A percentile compares a stretch with the other conserved stretches of the same genome.
phyloP scores from a whole-genome alignment of 768 basidiomycete species.

The Cystobasidiopsis lactophilus region DNA sequence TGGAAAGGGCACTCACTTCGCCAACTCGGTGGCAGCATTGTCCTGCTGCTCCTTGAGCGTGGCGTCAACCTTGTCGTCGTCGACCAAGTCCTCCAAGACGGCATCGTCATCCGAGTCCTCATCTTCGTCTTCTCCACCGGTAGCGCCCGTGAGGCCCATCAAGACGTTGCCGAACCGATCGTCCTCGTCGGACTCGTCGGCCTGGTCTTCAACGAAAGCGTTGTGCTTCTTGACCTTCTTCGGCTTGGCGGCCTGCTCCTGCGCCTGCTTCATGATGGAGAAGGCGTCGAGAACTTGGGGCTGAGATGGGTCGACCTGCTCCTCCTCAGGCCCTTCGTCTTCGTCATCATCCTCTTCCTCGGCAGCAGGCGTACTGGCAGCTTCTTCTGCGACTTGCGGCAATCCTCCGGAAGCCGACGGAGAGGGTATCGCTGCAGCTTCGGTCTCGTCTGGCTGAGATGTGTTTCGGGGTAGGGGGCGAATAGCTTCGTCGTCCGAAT shows the following conservation, averaged over 20 bases:
- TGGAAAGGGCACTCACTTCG: background rate
- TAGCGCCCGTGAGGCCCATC: background rate
- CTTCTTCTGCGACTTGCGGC: too few species aligned
- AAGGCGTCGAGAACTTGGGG: background rate
- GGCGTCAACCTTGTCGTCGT: background rate
- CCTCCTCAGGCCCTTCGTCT: background rate
- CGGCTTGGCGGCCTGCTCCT: background rate
- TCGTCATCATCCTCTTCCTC: background rate
- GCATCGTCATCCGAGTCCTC: background rate
- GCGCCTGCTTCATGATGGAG: background rate
- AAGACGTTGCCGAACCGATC: background rate
- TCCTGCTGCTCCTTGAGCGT: background rate
- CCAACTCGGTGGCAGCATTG: background rate
- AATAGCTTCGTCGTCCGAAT: background rate
- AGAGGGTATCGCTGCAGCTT: too few species aligned
- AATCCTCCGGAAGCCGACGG: too few species aligned
- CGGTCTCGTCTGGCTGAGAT: too few species aligned
- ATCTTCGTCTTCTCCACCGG: background rate
- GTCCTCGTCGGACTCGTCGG: background rate
- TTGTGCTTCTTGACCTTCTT: background rate
- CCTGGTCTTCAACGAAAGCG: background rate
- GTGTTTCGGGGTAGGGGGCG: too few species aligned
- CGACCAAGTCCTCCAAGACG: background rate
- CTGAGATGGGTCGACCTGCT: background rate
- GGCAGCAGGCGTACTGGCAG: too few species aligned